These are phyloP conservation scores for Falciphora oryzae DNA, from an alignment of 2,329 filamentous ascomycete species.

Conservation along the genomic window DNA sequence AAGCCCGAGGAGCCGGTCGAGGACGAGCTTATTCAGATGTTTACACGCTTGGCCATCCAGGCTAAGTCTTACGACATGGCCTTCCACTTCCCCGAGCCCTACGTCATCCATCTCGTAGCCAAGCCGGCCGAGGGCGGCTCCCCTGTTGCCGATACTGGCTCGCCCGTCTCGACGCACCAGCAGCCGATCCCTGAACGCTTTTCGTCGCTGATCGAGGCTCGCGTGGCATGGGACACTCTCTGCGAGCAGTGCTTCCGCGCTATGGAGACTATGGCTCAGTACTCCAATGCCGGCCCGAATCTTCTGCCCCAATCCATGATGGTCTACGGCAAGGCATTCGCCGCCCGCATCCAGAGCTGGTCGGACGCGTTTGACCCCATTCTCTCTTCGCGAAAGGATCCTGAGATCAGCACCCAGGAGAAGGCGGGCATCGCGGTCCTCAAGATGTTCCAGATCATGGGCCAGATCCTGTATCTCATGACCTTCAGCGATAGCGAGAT, in stretches of 20 bases:
- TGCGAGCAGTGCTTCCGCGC: constrained; percentile 53
- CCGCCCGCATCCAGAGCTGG: constrained; percentile 48
- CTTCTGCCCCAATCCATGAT: constrained; percentile 43
- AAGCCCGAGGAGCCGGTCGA: constrained; percentile 44
- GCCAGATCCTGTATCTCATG: constrained; percentile 51
- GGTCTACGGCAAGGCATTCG: constrained; percentile 42
- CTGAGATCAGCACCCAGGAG: constrained; percentile 46
- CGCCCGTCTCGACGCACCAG: constrained; percentile 33
- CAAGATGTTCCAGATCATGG: constrained; percentile 58
- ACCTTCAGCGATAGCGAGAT: constrained; percentile 54
- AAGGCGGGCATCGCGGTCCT: constrained; percentile 55
- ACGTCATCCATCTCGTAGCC: constrained; percentile 47
- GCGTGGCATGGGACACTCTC: constrained; percentile 50
- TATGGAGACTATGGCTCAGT: constrained; percentile 47
- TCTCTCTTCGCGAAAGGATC: constrained; percentile 41
- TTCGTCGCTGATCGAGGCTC: constrained; percentile 45
- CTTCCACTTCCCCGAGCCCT: constrained; percentile 59
- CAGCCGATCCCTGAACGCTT: constrained; percentile 40
- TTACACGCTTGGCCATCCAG: constrained; percentile 57
- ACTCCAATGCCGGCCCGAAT: constrained; percentile 44
- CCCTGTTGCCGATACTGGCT: constrained; percentile 34
- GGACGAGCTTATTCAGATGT: constrained; percentile 56
- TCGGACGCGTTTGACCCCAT: constrained; percentile 50
- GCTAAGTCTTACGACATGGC: constrained; percentile 65
- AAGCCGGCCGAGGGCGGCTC: constrained; percentile 7